Evolutionary conservation across 371 early-diverging fungal species (phyloP), one percentile per base, ranked within the genome.

Genomic region (Sporodiniella umbellata): DNA sequence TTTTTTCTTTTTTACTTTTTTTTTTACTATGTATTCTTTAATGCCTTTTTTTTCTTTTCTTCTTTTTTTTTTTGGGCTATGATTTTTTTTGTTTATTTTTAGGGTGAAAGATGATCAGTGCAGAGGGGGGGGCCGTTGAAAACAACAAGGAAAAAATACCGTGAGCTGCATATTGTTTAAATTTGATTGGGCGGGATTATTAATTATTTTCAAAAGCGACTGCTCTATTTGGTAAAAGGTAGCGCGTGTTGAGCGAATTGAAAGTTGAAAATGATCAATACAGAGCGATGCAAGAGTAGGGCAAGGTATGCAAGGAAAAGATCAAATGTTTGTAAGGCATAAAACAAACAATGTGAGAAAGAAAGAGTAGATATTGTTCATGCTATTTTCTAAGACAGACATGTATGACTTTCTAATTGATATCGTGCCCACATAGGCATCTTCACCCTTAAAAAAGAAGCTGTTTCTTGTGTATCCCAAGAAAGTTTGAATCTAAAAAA

Each of bases 341-440:
- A 99, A 63, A 95, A 93, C 64, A 99, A 99, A 78, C 84, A 99
- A 48, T 85, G 99, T 38, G 99, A 99, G 4, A 66, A 99, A 44
- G 99, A 99, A 75, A 79, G 94, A 45, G 86, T 85, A 39, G 99
- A 99, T 65, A 90, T 99, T 33, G 91, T 94, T 10, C 84, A 88
- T 18, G 99, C 99, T 2, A 85, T 98, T 23, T n/a, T 83, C 89
- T 48, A 92, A 95, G 62, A 86, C 93, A 15, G 99, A 99, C 56
- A 88, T 92, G 87, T 99, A 90, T 76, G 99, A 99, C 66, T 99
- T 99, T 66, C 70, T 99, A 58, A 97, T 99, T 55, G 99, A 99
- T 68, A 93, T 99, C 69, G 94, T 99, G 12, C 99, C 99, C 4
- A 76, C 96, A 26, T 96, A 95, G 49, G 93, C n/a, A n/a, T n/a